Evolutionary conservation across 2,329 filamentous ascomycete genomes (phyloP).

Genomic region (Arthrobotrys pseudoclavata): DNA sequence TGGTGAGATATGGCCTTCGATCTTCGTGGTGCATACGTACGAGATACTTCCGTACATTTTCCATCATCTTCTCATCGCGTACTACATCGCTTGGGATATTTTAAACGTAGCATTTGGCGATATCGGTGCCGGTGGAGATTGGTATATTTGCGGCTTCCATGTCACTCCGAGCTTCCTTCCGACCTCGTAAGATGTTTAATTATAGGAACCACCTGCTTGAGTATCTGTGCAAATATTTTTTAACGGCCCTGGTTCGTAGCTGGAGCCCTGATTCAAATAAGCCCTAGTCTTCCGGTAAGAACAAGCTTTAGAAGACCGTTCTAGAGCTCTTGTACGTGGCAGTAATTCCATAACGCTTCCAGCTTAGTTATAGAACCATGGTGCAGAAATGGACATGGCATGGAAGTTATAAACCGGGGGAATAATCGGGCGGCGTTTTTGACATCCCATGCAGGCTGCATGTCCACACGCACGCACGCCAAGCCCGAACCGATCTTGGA

Average conservation of each 20-base stretch:
- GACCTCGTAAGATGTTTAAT: constrained; percentile 9
- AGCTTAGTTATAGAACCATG: constrained; percentile 16
- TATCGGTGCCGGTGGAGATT: background rate
- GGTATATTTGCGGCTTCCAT: constrained; percentile 9
- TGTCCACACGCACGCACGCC: constrained; percentile 1
- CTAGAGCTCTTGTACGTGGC: background rate
- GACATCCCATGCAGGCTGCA: constrained; percentile 15
- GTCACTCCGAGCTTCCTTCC: constrained; percentile 42
- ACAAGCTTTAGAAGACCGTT: constrained; percentile 5
- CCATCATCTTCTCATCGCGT: constrained; percentile 1
- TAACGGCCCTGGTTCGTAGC: background rate
- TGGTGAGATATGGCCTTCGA: background rate
- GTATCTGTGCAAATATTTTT: background rate
- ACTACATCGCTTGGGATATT: background rate
- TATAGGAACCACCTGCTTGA: background rate
- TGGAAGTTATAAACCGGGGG: constrained; percentile 30
- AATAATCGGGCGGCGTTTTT: constrained; percentile 26
- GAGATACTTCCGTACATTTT: constrained; percentile 1
- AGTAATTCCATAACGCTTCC: background rate
- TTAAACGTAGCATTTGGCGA: background rate
- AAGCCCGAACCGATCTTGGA: constrained; percentile 27
- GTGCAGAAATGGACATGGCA: constrained; percentile 13
- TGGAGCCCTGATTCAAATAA: background rate
- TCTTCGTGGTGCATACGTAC: constrained; percentile 22
- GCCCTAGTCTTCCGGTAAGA: background rate